phyloP scores from a whole-genome alignment of 2,329 filamentous ascomycete species.

The Septoria linicola region DNA sequence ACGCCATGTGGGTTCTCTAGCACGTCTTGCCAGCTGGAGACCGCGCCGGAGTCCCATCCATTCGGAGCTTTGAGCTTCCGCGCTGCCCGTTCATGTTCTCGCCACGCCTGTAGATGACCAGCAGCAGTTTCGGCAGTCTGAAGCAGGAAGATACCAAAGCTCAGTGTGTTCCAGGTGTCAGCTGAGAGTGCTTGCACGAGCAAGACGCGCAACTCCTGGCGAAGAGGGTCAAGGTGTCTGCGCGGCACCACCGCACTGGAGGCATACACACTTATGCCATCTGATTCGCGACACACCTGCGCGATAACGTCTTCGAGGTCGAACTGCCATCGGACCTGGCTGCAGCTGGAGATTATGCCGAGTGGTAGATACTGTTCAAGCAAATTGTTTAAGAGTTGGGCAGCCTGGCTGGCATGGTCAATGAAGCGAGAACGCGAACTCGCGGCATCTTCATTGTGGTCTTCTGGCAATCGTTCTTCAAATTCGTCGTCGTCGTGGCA shows the following conservation, averaged over 20 bases:
- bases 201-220: not conserved
- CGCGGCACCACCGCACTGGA: not conserved
- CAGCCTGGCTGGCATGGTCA: not conserved
- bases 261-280: not conserved
- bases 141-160: not conserved
- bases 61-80: not conserved
- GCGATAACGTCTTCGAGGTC: conserved; percentile 4
- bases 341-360: conserved; percentile 2
- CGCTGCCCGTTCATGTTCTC: not conserved
- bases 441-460: not conserved
- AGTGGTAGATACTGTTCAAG: conserved; percentile 4
- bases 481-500: not conserved
- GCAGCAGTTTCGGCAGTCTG: not conserved
- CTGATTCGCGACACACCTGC: not conserved
- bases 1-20: conserved; percentile 12
- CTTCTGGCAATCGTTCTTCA: not conserved
- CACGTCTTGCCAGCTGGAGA: not conserved
- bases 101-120: not conserved
- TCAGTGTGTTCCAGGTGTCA: not conserved
- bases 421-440: not conserved
- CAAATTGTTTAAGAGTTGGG: not conserved
- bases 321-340: not conserved
- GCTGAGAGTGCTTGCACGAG: not conserved
- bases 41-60: conserved; percentile 2
- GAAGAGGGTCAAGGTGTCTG: not conserved